phyloP scores from a whole-genome alignment of 768 basidiomycete genomes.

The Pleurotus ostreatus region DNA sequence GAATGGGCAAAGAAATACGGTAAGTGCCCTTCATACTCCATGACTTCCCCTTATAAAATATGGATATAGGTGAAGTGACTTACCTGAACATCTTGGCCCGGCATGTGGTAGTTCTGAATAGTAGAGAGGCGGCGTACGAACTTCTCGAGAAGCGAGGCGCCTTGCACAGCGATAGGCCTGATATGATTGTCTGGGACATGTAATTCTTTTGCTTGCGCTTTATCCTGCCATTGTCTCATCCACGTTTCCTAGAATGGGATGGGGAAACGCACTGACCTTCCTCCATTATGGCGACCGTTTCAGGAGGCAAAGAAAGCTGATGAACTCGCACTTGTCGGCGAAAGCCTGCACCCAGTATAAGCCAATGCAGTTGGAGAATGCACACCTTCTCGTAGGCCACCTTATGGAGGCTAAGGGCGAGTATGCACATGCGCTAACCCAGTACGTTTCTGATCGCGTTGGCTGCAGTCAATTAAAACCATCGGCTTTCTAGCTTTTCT shows the following conservation, averaged over 20 bases:
- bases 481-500: conserved; percentile 11
- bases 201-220: not conserved
- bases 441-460: not conserved
- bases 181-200: conserved; percentile 12
- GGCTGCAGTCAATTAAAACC: not conserved
- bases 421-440: not conserved
- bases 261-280: not conserved
- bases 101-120: conserved; percentile 26
- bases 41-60: no score
- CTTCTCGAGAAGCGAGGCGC: conserved; percentile 26
- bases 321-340: not conserved
- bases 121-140: conserved; percentile 19
- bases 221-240: not conserved
- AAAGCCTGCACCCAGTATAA: not conserved
- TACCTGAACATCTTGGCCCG: conserved; percentile 12
- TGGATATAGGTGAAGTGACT: not conserved
- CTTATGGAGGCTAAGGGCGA: not conserved
- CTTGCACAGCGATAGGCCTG: conserved; percentile 26
- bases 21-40: no score
- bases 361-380: not conserved
- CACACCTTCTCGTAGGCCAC: not conserved
- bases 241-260: conserved; percentile 3
- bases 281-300: conserved; percentile 5
- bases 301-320: conserved; percentile 2
- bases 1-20: not conserved